Evolutionary conservation across 352 stramenopile genomes (phyloP).

Genomic region (Globisporangium sylvaticum): DNA sequence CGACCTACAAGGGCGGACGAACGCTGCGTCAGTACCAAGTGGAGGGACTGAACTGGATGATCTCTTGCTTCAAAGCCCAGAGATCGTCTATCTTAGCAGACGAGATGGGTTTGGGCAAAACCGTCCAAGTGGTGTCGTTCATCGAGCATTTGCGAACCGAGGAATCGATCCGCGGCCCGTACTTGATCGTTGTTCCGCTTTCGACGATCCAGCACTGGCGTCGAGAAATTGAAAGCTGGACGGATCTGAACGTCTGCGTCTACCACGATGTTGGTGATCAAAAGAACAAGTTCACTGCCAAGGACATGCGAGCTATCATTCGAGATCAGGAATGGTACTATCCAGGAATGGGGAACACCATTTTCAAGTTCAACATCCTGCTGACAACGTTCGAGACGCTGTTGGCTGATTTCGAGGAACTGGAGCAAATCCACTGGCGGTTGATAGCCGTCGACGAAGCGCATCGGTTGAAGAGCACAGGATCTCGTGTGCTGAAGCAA

Average conservation of each 20-base stretch:
- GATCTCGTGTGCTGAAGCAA: slow-evolving; percentile 84
- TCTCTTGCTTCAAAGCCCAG: slow-evolving; percentile 84
- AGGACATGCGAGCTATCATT: slow-evolving; percentile 85
- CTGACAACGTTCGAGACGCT: slow-evolving; percentile 85
- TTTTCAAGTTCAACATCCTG: slow-evolving; percentile 87
- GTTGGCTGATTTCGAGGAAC: slow-evolving; percentile 80
- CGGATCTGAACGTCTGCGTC: slow-evolving; percentile 97
- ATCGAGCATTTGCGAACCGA: slow-evolving; percentile 86
- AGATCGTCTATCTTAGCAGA: slow-evolving; percentile 88
- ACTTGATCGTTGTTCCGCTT: slow-evolving; percentile 83
- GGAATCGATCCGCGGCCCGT: slow-evolving; percentile 80
- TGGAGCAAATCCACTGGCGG: slow-evolving; percentile 84
- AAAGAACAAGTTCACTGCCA: slow-evolving; percentile 75
- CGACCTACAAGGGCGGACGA: slow-evolving; percentile 82
- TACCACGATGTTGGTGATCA: slow-evolving; percentile 95
- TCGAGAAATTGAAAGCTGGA: slow-evolving; percentile 89
- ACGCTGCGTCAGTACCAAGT: slow-evolving; percentile 84
- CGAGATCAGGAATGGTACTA: slow-evolving; percentile 89
- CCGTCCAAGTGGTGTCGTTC: slow-evolving; percentile 93
- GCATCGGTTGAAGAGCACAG: slow-evolving; percentile 73
- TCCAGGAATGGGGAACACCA: slow-evolving; percentile 85
- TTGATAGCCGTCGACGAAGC: slow-evolving; percentile 83
- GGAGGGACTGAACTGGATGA: slow-evolving; percentile 88
- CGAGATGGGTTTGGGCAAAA: slow-evolving; percentile 94
- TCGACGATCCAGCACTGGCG: slow-evolving; percentile 88